Evolutionary conservation across 225 moss, liverwort and hornwort species (phyloP), one percentile per base, ranked within the genome.

Genomic region (Ulota crispa): DNA sequence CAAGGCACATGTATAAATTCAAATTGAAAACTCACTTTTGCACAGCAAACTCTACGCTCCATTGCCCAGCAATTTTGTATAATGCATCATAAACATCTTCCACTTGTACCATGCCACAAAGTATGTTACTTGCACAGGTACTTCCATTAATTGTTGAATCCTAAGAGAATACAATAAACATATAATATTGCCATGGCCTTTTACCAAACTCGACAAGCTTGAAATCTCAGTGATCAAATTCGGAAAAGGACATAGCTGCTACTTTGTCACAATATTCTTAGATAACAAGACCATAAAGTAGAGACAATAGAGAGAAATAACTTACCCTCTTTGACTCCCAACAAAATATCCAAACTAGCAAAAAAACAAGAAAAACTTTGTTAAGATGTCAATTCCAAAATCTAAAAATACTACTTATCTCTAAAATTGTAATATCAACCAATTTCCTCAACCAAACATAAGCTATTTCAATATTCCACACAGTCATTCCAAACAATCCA

Each of bases 11-110:
- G 28, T 23, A 70, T 36, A 75, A 26, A 24, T 28, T 75, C 26
- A 55, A 66, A 85, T 30, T 30, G 39, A 59, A 36, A 42, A 80
- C 88, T 86, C 80, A 90, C 90, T 90, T 88, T 78, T 82, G 73
- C 69, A 86, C 90, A 59, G 81, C 88, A 82, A 88, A 90, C 62
- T 84, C 86, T 43, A 90, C 86, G 80, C 84, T 90, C 90, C 90
- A 88, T 67, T 76, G 78, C 64, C 88, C 86, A 69, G 84, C 88
- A 78, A 68, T 77, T 23, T 88, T 86, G 71, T 84, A 86, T 9
- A 90, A 59, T 39, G 80, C 62, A 90, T 84, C 86, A 73, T 86
- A 90, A 26, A 68, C 62, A 79, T 86, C 86, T 61, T 88, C 88
- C 74, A 86, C 86, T 88, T 90, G 84, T 82, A 78, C 8, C 47